phyloP scores from a whole-genome alignment of 257 asterid species.

The Forsythia viridissima region DNA sequence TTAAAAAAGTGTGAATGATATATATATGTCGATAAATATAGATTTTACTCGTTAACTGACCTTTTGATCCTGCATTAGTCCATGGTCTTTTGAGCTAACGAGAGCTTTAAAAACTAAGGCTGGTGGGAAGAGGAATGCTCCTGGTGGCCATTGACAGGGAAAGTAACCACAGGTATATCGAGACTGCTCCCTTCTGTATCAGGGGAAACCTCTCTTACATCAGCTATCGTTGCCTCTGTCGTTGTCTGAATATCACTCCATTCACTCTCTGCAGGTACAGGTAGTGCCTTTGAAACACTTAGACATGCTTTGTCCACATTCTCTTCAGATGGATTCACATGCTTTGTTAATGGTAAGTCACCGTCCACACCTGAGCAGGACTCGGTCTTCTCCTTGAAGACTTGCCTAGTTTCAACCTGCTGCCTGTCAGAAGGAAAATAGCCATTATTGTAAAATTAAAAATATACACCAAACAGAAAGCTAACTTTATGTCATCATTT shows the following conservation, averaged over 20 bases:
- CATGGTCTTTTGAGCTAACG: not conserved
- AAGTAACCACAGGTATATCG: constrained; percentile 73
- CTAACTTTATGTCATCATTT: not conserved
- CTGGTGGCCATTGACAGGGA: constrained; percentile 54
- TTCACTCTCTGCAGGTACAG: constrained; percentile 62
- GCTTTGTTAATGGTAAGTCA: constrained; percentile 72
- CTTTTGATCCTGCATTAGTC: not conserved
- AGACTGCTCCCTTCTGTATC: constrained; percentile 60
- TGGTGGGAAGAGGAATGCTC: constrained; percentile 65
- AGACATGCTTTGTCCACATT: constrained; percentile 95
- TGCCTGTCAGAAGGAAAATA: constrained; percentile 57
- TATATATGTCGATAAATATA: constrained; percentile 9
- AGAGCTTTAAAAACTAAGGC: constrained; percentile 39
- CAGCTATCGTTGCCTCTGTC: constrained; percentile 77
- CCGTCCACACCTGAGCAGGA: constrained; percentile 55
- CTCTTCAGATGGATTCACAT: constrained; percentile 80
- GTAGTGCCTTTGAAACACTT: constrained; percentile 55
- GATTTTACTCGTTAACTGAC: constrained; percentile 17
- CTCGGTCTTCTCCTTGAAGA: constrained; percentile 68
- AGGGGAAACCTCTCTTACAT: constrained; percentile 83
- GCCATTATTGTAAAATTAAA: not conserved
- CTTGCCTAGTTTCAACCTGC: constrained; percentile 73
- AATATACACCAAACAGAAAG: constrained; percentile 6
- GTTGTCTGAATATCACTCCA: constrained; percentile 94
- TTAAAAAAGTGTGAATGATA: not conserved